Conservation (phyloP, 768 basidiomycete genomes). For the Boletus subcaerulescens region DNA sequence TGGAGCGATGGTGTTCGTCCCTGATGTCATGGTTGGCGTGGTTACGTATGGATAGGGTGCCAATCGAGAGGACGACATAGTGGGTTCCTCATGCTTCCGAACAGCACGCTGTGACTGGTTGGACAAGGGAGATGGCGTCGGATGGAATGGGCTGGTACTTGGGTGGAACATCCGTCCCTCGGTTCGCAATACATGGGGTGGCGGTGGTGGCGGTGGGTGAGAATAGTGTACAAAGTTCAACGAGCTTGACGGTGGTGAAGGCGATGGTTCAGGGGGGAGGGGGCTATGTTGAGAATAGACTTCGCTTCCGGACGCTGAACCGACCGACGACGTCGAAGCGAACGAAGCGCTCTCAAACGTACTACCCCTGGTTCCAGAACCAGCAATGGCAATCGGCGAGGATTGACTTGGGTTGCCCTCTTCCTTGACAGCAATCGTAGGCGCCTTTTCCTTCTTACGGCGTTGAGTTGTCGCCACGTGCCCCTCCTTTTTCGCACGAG, state of each 20-base stretch:
- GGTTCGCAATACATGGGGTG: conserved; percentile 32
- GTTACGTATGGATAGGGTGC: conserved; percentile 34
- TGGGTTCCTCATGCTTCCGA: conserved; percentile 36
- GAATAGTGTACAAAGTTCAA: conserved; percentile 61
- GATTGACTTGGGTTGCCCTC: conserved; percentile 26
- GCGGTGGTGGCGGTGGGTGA: conserved; percentile 35
- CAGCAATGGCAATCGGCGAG: conserved; percentile 41
- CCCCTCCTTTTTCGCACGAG: conserved; percentile 86
- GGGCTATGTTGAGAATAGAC: conserved; percentile 48
- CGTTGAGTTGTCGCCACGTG: conserved; percentile 49
- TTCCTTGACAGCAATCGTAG: conserved; percentile 26
- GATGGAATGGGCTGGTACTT: conserved; percentile 28
- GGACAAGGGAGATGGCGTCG: conserved; percentile 43
- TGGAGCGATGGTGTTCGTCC: conserved; percentile 24
- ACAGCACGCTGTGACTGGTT: conserved; percentile 32
- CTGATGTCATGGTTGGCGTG: conserved; percentile 38
- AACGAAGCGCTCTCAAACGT: conserved; percentile 51
- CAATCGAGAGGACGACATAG: conserved; percentile 38
- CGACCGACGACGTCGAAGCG: conserved; percentile 44
- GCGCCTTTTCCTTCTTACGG: conserved; percentile 58
- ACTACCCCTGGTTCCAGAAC: conserved; percentile 44
- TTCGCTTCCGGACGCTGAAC: conserved; percentile 58
- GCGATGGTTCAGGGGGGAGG: conserved; percentile 47
- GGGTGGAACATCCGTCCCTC: conserved; percentile 30
- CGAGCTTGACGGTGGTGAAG: conserved; percentile 59